Evolutionary conservation across 179 eudicot genomes (phyloP).

Genomic region (Nepenthes alata): DNA sequence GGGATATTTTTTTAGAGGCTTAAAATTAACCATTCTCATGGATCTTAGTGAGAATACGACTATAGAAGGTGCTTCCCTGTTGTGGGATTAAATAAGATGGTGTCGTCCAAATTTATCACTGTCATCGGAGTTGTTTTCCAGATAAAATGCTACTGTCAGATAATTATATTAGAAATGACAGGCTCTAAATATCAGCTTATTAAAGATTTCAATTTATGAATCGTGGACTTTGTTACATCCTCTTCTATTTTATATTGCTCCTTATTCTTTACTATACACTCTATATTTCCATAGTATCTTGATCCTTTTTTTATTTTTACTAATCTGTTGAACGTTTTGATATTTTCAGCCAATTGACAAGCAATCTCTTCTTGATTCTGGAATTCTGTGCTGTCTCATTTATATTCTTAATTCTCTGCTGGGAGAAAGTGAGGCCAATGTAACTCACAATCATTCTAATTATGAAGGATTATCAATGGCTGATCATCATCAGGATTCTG

Average conservation of each 20-base stretch:
- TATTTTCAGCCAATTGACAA: conserved; percentile 75
- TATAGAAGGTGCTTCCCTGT: no score
- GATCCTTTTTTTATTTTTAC: neutral
- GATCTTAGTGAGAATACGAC: no score
- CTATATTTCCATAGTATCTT: neutral
- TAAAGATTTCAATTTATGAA: neutral
- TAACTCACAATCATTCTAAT: conserved; percentile 19
- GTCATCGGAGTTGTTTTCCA: no score
- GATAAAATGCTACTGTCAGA: no score
- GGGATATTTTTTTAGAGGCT: no score
- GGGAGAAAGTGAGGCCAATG: conserved; percentile 40
- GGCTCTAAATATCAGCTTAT: no score
- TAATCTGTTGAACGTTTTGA: neutral
- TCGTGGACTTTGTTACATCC: neutral
- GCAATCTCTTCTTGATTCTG: conserved; percentile 98
- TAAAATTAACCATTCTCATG: no score
- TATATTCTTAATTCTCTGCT: conserved; percentile 74
- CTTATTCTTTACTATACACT: no score
- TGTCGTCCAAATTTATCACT: no score
- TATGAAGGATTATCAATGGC: conserved; percentile 14
- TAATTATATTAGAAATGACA: no score
- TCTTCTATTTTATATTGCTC: neutral
- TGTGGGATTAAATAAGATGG: no score
- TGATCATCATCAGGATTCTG: conserved; percentile 19
- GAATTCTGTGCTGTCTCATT: conserved; percentile 86